These are phyloP conservation scores for Candida parachauliodes DNA, from an alignment of 805 yeast species.

Conservation along the genomic window DNA sequence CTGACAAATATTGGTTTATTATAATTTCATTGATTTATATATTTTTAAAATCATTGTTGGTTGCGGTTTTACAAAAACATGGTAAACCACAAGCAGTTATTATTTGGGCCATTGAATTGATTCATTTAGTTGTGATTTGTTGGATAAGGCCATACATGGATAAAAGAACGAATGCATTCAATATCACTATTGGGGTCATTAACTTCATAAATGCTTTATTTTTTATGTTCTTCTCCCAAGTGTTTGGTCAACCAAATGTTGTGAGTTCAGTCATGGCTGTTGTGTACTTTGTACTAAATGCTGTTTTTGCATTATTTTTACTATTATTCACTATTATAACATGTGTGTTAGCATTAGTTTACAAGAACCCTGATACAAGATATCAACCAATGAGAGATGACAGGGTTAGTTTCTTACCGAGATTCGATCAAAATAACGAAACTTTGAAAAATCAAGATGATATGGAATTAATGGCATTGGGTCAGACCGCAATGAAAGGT, in stretches of 20 bases:
- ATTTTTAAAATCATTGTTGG: slow-evolving; percentile 72
- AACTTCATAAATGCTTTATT: slow-evolving; percentile 79
- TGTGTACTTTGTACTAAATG: slow-evolving; percentile 84
- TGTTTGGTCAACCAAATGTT: slow-evolving; percentile 77
- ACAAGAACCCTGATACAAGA: slow-evolving; percentile 91
- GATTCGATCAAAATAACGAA: slow-evolving; percentile 37
- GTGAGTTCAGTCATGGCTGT: slow-evolving; percentile 93
- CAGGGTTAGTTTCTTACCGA: slow-evolving; percentile 89
- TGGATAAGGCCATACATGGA: slow-evolving; percentile 89
- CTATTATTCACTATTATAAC: slow-evolving; percentile 84
- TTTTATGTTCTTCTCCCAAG: slow-evolving; percentile 82
- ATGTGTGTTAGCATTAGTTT: slow-evolving; percentile 76
- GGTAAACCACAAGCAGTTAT: slow-evolving; percentile 83
- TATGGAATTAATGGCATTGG: slow-evolving; percentile 69
- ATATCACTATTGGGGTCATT: slow-evolving; percentile 78
- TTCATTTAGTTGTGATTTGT: slow-evolving; percentile 62
- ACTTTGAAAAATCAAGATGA: slow-evolving; percentile 34
- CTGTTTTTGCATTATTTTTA: slow-evolving; percentile 78
- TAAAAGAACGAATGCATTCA: slow-evolving; percentile 89
- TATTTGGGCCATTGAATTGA: slow-evolving; percentile 70
- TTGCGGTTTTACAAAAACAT: slow-evolving; percentile 76
- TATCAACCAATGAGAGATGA: slow-evolving; percentile 97
- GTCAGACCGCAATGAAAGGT: slow-evolving; percentile 65
- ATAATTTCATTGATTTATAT: slow-evolving; percentile 60
- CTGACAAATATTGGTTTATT: slow-evolving; percentile 83